Evolutionary conservation across 2,329 filamentous ascomycete species (phyloP).

Genomic region (Hortaea sp.): DNA sequence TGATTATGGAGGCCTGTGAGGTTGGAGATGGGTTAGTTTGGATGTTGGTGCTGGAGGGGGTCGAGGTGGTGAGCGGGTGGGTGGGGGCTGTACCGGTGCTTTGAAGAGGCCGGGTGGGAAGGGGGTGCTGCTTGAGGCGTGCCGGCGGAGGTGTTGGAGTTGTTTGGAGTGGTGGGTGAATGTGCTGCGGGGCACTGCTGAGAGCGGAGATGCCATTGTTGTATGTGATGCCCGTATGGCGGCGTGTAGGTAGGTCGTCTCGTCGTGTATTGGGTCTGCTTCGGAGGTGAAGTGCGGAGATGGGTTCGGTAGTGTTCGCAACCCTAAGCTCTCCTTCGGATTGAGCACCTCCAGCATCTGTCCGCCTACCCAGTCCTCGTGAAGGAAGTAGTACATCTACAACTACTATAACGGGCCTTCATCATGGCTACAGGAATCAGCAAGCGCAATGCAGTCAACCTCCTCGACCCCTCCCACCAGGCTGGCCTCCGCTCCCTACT

Average conservation of each 20-base stretch:
- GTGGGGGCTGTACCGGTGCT: neutral
- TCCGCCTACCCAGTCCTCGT: neutral
- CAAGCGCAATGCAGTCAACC: constrained; percentile 1
- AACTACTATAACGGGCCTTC: neutral
- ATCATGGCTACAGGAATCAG: neutral
- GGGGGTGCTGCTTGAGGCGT: constrained; percentile 1
- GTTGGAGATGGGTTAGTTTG: neutral
- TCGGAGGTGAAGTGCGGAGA: neutral
- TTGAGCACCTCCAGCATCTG: neutral
- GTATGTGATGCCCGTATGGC: neutral
- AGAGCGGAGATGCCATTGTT: constrained; percentile 5
- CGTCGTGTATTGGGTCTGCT: neutral
- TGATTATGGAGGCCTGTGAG: constrained; percentile 3
- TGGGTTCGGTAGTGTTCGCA: neutral
- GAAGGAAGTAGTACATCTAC: no score
- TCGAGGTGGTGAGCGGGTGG: constrained; percentile 1
- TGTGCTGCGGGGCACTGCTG: constrained; percentile 3
- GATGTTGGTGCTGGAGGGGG: neutral
- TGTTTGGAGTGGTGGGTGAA: constrained; percentile 4
- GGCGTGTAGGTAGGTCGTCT: neutral
- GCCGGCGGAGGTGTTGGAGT: constrained; percentile 4
- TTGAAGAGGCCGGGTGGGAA: constrained; percentile 3
- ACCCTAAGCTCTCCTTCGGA: neutral
- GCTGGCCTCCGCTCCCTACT: constrained; percentile 14
- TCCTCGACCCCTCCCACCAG: constrained; percentile 10